phyloP scores from a whole-genome alignment of 805 yeast genomes.

The Teunomyces funiuensis region DNA sequence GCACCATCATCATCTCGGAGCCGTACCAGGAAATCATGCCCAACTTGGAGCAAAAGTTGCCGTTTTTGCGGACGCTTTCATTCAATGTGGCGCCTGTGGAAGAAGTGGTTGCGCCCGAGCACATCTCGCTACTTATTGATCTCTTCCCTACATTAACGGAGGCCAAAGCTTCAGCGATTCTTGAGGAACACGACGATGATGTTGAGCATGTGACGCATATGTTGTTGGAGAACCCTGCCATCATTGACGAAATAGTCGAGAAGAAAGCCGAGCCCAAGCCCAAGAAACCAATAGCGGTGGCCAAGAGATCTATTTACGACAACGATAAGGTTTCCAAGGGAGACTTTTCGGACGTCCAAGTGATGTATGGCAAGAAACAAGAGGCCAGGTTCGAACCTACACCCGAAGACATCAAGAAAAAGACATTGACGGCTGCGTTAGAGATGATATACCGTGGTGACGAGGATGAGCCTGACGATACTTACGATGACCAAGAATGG shows the following conservation, averaged over 20 bases:
- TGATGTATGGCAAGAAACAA: constrained; percentile 36
- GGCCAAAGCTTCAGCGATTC: constrained; percentile 47
- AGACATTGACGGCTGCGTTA: constrained; percentile 59
- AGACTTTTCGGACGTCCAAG: constrained; percentile 21
- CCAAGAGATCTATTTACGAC: constrained; percentile 24
- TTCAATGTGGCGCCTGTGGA: neutral
- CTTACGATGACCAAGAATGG: constrained; percentile 57
- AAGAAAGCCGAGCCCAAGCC: constrained; percentile 4
- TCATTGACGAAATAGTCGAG: constrained; percentile 3
- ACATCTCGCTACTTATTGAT: constrained; percentile 46
- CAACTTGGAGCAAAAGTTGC: constrained; percentile 50
- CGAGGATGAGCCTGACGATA: constrained; percentile 86
- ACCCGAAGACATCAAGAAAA: constrained; percentile 50
- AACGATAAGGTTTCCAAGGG: constrained; percentile 31
- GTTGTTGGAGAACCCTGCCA: constrained; percentile 61
- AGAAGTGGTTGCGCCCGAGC: constrained; percentile 16
- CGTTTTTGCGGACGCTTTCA: constrained; percentile 35
- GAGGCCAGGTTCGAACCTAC: constrained; percentile 5
- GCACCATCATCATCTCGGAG: constrained; percentile 51
- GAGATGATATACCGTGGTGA: constrained; percentile 67
- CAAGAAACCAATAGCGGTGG: neutral
- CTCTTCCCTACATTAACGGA: constrained; percentile 65
- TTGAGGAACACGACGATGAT: constrained; percentile 47
- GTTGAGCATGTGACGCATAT: constrained; percentile 59
- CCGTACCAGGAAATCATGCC: constrained; percentile 49